Evolutionary conservation across 208 protist genomes (phyloP), one percentile per base, ranked within the genome.

Genomic region (Crithidia fasciculata): DNA sequence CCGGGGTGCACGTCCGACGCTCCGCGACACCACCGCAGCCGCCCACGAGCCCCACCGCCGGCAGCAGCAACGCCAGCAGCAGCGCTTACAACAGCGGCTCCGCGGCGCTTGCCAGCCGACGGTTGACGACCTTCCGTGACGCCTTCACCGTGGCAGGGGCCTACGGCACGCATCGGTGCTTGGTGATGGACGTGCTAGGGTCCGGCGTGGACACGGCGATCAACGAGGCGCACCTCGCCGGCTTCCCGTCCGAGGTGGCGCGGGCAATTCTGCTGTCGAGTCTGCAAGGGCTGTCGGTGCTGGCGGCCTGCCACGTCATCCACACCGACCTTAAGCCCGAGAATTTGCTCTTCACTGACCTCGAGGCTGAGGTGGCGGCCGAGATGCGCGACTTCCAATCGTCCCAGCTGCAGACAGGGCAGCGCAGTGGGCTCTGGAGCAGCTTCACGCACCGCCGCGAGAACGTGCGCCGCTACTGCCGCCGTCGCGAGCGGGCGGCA

Each of bases 321-420:
- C 97, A 99, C 84, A 98, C 93, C 2, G 97, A 98, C 74, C 69
- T 99, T 37, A 98, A 98, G 63, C 89, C 96, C 4, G 94, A 98
- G 76, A 98, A 97, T 74, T 76, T 98, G n/a, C 65, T 97, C 7
- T 87, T 88, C 64, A 52, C 77, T 8, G 79, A 91, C 41, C 59
- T 86, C 4, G 78, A 88, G 13, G 68, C 28, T 28, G 68, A 76
- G 16, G 61, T 85, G 28, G 69, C 74, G 59, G 68, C 43, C 3
- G 80, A 82, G 43, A 84, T 88, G 79, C 13, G 54, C 40, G 37
- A 40, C 4, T 82, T 83, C 41, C 65, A 87, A 49, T 43, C 73
- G 8, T 52, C 74, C 40, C 72, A 80, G 49, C 63, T 84, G 54
- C 75, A 72, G 9, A 62, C 57, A 12, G 40, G 50, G 2, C 16